Base-by-base conservation (phyloP, 2,329 filamentous ascomycete species). In the Diaporthe sp. region DNA sequence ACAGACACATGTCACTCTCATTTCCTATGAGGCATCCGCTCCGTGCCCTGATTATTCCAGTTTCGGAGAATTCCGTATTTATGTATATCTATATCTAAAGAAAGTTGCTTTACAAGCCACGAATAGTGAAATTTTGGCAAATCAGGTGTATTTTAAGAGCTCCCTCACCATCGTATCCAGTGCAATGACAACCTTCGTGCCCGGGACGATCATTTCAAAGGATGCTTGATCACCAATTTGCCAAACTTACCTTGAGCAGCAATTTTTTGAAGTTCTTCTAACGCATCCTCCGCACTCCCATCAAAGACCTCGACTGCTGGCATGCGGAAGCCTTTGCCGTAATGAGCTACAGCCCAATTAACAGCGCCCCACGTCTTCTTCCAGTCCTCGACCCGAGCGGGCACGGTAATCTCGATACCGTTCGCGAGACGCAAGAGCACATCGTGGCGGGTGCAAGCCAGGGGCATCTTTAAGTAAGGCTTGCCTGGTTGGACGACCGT, bases 221-320 rank as follows among this genome's bases (percentile, higher is more conserved):
- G 61, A 31, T 67, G 61, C 44, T 67, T 67, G 31, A 67, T 67
- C 17, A 67, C 61, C 44, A 67, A 37, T n/a, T 67, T 67, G 20
- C 44, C 61, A 51, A 67, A 67, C 12, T 49, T 67, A 0, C 42
- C 44, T 34, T 51, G 61, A 49, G 42, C 61, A 49, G 61, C 44
- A 51, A 67, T 20, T 37, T n/a, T 51, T n/a, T 67, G 28, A 37
- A 67, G 61, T n/a, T 67, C 61, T 20, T 17, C 28, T 12, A 67
- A 13, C 10, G 61, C 61, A 67, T 67, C 61, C 20, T 67, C 61
- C 12, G 42, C 61, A n/a, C 44, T 67, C 3, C 61, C 61, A n/a
- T 67, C 61, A 15, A 67, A 67, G 1, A 51, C 28, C 28, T 67
- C 61, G 20, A 67, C 61, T 15, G 61, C 61, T 31, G 44, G 42